Evolutionary conservation across 163 green algal genomes (phyloP).

Genomic region (Chloromonas sp.): DNA sequence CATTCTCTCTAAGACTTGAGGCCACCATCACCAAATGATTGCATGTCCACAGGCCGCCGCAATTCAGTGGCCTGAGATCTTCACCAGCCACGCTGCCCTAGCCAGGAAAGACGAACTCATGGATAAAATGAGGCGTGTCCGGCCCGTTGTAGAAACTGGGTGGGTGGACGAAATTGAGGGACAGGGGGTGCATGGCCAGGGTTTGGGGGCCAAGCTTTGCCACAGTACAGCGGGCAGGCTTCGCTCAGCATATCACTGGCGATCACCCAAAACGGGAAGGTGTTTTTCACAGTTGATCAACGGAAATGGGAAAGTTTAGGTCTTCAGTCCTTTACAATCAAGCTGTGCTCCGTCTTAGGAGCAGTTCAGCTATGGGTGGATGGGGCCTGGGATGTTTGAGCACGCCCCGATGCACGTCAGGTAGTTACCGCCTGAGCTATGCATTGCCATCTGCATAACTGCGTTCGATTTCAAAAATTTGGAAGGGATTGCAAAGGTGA

Average conservation of each 20-base stretch:
- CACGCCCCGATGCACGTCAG: not conserved
- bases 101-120: conserved; percentile 61
- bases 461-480: no score
- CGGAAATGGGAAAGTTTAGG: no score
- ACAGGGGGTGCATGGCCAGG: not conserved
- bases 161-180: conserved; percentile 8
- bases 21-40: no score
- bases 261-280: not conserved
- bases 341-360: no score
- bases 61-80: conserved; percentile 81
- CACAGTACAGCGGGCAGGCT: not conserved
- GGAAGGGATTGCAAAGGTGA: no score
- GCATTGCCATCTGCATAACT: no score
- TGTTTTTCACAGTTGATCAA: no score
- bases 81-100: conserved; percentile 46
- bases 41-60: conserved; percentile 50
- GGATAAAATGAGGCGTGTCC: conserved; percentile 76
- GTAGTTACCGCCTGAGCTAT: not conserved
- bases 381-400: not conserved
- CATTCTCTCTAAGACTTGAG: no score
- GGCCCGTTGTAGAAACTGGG: conserved; percentile 96
- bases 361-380: not conserved
- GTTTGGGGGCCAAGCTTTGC: not conserved
- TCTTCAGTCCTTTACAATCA: no score
- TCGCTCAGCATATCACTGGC: not conserved